These are phyloP conservation scores for Vitis hybrid DNA, from an alignment of 177 flowering plant genomes.

Conservation along the genomic window DNA sequence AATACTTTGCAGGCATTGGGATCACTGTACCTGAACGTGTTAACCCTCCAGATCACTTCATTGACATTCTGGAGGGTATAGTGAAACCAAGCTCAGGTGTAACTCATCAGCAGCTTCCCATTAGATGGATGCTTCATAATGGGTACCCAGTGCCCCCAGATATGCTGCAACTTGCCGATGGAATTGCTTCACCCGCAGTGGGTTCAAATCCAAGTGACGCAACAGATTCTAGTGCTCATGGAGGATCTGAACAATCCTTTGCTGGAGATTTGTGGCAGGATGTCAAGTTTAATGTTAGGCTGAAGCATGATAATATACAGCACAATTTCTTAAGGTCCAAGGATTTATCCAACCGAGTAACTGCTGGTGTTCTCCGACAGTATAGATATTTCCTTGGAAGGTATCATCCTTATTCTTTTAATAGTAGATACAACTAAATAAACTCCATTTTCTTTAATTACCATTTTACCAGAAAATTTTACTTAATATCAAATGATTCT, in stretches of 20 bases:
- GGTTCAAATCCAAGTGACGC: conserved; percentile 12
- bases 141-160: conserved; percentile 72
- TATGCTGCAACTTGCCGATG: conserved; percentile 45
- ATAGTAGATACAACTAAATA: too few relatives aligned
- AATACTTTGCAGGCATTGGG: conserved; percentile 71
- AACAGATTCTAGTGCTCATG: conserved; percentile 13
- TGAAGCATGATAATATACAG: conserved; percentile 49
- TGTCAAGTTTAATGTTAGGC: conserved; percentile 52
- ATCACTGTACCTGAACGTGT: conserved; percentile 79
- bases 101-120: conserved; percentile 61
- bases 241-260: conserved; percentile 45
- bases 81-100: conserved; percentile 43
- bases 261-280: conserved; percentile 79
- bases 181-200: conserved; percentile 19
- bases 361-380: conserved; percentile 57
- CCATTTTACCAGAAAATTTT: too few relatives aligned
- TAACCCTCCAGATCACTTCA: conserved; percentile 84
- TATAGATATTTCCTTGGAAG: conserved; percentile 79
- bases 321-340: conserved; percentile 53
- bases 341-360: conserved; percentile 64
- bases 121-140: conserved; percentile 86
- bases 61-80: conserved; percentile 81
- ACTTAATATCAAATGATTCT: too few relatives aligned
- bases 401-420: conserved; percentile 20
- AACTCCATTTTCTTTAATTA: too few relatives aligned